Conservation (phyloP, 331 rosid genomes). For the Dryas integrifolia region DNA sequence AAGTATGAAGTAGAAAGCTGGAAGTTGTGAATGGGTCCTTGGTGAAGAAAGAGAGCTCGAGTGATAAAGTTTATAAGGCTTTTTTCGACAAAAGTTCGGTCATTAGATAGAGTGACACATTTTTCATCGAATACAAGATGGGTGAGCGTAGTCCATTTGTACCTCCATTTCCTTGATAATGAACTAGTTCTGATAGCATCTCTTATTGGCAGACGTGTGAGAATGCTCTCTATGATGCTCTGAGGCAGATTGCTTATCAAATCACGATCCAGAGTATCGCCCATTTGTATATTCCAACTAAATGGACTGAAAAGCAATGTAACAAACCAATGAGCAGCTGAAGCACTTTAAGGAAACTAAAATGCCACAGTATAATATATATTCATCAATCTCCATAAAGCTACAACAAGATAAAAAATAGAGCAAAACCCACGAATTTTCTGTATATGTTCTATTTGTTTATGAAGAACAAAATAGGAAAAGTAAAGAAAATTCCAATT, state of each 20-base stretch:
- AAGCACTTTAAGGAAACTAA: background rate
- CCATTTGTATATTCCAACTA: conserved; percentile 33
- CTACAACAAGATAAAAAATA: background rate
- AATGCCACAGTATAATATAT: background rate
- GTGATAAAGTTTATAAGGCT: conserved; percentile 54
- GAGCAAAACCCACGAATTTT: background rate
- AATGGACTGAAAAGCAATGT: background rate
- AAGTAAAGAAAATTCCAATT: background rate
- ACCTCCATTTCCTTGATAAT: conserved; percentile 81
- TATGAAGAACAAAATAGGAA: background rate
- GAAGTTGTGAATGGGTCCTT: conserved; percentile 89
- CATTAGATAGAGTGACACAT: conserved; percentile 41
- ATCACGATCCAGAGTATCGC: conserved; percentile 49
- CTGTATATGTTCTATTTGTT: background rate
- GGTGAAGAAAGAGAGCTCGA: conserved; percentile 71
- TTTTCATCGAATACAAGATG: conserved; percentile 69
- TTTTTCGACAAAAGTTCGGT: conserved; percentile 34
- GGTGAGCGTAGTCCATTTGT: conserved; percentile 69
- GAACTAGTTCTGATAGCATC: conserved; percentile 81
- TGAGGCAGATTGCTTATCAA: conserved; percentile 78
- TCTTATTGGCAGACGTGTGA: conserved; percentile 58
- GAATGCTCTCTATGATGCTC: conserved; percentile 73
- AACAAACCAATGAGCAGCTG: conserved; percentile 17
- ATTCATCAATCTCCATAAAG: conserved; percentile 5
- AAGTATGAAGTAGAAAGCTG: conserved; percentile 48